Base-by-base conservation (phyloP, 2,329 filamentous ascomycete genomes). In the Byssoonygena ceratinophila region DNA sequence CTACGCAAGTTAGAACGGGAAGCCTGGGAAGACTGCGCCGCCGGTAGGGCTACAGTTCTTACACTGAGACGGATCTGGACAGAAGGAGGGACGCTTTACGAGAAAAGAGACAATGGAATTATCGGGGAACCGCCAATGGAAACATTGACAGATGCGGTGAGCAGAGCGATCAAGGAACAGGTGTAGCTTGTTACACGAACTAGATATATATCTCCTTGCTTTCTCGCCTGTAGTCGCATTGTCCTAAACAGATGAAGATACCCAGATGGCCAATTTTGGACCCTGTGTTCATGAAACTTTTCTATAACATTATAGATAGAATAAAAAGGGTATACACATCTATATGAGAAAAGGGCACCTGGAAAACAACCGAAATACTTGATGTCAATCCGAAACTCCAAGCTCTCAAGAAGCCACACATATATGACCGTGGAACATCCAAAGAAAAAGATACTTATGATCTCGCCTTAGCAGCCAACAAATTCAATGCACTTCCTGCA, bases 401-500 rank as follows among this genome's bases (percentile, higher is more conserved):
- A 29, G 32, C 31, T 36, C 34, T 18, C 22, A 4, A 29, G 34
- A 22, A 31, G n/a, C 18, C 14, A 46, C 44, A n/a, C 29, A 34
- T 5, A 23, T 22, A 23, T 27, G 46, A 18, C 16, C 44, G 18
- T 29, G 14, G 4, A 3, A 14, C 5, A 25, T n/a, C 16, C 31
- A 22, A 45, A 45, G 34, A 9, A 2, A 23, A 36, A 50, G 25
- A 34, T n/a, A 14, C 37, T 50, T 37, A 51, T 5, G 49, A 58
- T 43, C 57, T 57, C 23, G 60, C 62, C 76, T 84, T 84, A 64
- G 75, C 74, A 43, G 89, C 85, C 62, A 98, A 71, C 68, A 97
- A 66, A 71, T 98, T 98, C 71, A 98, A 70, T 39, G 92, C 92
- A 68, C 88, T 95, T 2, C 92, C 92, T 0, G 92, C 92, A 47